Evolutionary conservation across 2,329 filamentous ascomycete genomes (phyloP), one percentile per base, ranked within the genome.

Genomic region (Fusarium robinianum): DNA sequence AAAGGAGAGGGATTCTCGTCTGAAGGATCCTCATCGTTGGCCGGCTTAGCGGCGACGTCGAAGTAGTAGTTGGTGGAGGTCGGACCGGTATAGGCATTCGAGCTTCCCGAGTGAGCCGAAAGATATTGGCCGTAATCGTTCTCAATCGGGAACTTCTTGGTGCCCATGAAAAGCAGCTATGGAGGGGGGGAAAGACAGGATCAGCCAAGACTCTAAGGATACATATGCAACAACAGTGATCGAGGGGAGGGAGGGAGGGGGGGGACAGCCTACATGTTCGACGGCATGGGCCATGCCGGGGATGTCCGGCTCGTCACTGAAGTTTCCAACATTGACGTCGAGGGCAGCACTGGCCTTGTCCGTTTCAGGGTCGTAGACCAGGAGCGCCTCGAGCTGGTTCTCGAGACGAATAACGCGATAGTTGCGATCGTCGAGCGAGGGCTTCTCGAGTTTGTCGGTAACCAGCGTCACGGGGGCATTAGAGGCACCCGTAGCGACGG

Each of bases 31-130:
- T 77, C 70, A 24, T 78, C 75, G 49, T 84, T 83, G 64, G 77
- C 81, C 9, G 86, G 80, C 37, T 89, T 89, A 21, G 90, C 90
- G 14, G 88, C 89, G 45, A 97, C 84, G 63, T 99, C 94, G 66
- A 99, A 99, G 71, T 88, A 97, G 73, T 95, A 99, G 72, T 97
- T 97, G 53, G 94, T 99, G 38, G 92, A 95, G 2, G 90, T 96
- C 5, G 88, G 78, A 11, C 87, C 90, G 2, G 94, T 99, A 68
- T 95, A 97, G 41, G 94, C 94, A 67, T 99, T 99, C 18, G 91
- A 96, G 63, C 86, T 84, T 41, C 94, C 94, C 8, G 90, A 95
- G 67, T 96, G 87, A 47, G 88, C 80, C 37, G 90, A 88, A 40
- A 99, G 81, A 67, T 95, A 99, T 65, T 92, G 86, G 63, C 89